These are phyloP conservation scores for Yamadazyma insecticola DNA, from an alignment of 805 yeast species.

Conservation along the genomic window DNA sequence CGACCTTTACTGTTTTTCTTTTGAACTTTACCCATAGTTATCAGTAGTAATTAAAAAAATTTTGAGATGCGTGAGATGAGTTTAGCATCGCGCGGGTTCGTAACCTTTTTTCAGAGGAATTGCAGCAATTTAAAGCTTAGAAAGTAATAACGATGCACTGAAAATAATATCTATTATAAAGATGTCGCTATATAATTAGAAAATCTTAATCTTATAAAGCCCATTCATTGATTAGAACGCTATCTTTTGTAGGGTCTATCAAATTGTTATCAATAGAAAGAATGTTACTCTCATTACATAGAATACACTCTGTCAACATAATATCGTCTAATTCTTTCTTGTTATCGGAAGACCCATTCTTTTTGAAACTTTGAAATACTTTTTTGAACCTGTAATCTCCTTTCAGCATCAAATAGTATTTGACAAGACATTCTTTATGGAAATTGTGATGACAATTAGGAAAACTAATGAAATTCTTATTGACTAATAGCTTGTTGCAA, in stretches of 20 bases:
- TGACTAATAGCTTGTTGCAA: conserved; percentile 66
- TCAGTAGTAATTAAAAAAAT: conserved; percentile 1
- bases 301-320: conserved; percentile 59
- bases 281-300: conserved; percentile 74
- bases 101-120: too few relatives aligned
- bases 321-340: conserved; percentile 54
- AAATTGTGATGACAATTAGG: conserved; percentile 85
- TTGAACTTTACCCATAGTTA: conserved; percentile 87
- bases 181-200: not conserved
- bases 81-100: too few relatives aligned
- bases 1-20: conserved; percentile 98
- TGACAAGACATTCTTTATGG: conserved; percentile 83
- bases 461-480: conserved; percentile 70
- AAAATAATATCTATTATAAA: not conserved
- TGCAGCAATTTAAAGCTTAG: too few relatives aligned
- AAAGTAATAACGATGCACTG: not conserved
- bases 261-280: conserved; percentile 65
- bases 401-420: conserved; percentile 52
- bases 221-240: conserved; percentile 46
- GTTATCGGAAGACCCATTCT: conserved; percentile 34
- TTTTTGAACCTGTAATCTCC: conserved; percentile 63
- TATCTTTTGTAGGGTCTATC: conserved; percentile 28
- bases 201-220: conserved; percentile 20
- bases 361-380: conserved; percentile 52
- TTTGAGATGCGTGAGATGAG: conserved; percentile 5